Conservation (phyloP, 2,329 filamentous ascomycete species). For the Periconia macrospinosa region DNA sequence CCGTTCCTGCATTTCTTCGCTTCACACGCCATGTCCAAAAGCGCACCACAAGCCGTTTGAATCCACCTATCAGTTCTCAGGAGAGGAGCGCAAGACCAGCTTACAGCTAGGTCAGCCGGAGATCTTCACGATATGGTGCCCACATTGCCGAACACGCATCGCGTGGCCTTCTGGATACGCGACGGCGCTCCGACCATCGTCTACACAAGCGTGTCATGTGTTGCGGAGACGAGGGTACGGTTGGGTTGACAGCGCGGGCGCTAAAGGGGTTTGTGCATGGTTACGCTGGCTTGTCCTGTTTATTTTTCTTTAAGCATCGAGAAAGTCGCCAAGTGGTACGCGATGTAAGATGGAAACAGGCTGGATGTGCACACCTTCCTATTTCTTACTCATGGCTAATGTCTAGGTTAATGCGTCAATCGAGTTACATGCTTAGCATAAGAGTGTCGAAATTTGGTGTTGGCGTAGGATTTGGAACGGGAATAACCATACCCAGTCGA, state of each 20-base stretch:
- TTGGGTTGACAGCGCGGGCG: background rate
- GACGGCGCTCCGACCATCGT: background rate
- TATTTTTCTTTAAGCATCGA: background rate
- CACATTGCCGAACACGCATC: background rate
- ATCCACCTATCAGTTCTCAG: background rate
- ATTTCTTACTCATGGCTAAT: background rate
- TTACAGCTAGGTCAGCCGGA: background rate
- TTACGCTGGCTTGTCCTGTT: background rate
- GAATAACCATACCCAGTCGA: too few relatives aligned
- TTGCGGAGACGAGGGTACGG: background rate
- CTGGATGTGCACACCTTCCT: background rate
- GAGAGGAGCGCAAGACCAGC: background rate
- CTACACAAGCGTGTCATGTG: background rate
- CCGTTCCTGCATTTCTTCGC: background rate
- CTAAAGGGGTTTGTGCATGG: background rate
- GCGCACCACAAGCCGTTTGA: background rate
- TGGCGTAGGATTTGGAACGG: too few relatives aligned
- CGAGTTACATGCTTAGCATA: background rate
- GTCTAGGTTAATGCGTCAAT: background rate
- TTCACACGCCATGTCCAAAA: background rate
- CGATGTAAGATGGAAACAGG: background rate
- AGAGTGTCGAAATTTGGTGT: background rate
- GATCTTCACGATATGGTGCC: background rate
- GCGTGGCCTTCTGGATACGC: background rate
- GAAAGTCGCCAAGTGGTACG: background rate